Percentiles rank a stretch among this genome's conserved stretches.
Conservation (phyloP, 768 basidiomycete species). For the Hysterangium stoloniferum region DNA sequence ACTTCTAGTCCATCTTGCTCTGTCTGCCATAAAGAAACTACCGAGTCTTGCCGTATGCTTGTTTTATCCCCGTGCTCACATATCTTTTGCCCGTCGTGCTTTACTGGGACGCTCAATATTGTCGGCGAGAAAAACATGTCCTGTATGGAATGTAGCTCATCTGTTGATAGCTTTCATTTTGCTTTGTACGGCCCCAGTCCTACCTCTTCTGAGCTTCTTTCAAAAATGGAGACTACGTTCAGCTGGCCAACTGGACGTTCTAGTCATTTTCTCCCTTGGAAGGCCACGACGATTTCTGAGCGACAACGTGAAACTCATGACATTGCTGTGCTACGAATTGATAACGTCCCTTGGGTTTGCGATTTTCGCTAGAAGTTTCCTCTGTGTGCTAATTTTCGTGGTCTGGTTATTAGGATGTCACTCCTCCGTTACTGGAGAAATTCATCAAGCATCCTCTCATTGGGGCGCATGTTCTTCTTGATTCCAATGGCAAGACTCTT, state of each 20-base stretch:
- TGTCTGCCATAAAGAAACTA: conserved; percentile 44
- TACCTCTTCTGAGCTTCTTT: background rate
- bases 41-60: conserved; percentile 45
- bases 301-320: conserved; percentile 22
- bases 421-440: conserved; percentile 66
- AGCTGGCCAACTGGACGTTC: background rate
- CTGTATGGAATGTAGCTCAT: conserved; percentile 68
- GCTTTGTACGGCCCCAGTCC: background rate
- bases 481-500: conserved; percentile 74
- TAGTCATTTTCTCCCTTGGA: conserved; percentile 6
- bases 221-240: background rate
- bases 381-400: background rate
- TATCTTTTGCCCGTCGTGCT: conserved; percentile 68
- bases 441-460: conserved; percentile 43
- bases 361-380: conserved; percentile 9
- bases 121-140: conserved; percentile 86
- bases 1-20: conserved; percentile 40
- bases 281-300: background rate
- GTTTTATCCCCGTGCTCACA: conserved; percentile 65
- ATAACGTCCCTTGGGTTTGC: conserved; percentile 84
- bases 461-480: conserved; percentile 71
- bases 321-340: conserved; percentile 66
- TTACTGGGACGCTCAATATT: conserved; percentile 82
- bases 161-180: conserved; percentile 64
- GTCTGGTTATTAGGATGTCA: conserved; percentile 56